phyloP scores from a whole-genome alignment of 192 early-diverging fungal species.

The Coemansia javaensis region DNA sequence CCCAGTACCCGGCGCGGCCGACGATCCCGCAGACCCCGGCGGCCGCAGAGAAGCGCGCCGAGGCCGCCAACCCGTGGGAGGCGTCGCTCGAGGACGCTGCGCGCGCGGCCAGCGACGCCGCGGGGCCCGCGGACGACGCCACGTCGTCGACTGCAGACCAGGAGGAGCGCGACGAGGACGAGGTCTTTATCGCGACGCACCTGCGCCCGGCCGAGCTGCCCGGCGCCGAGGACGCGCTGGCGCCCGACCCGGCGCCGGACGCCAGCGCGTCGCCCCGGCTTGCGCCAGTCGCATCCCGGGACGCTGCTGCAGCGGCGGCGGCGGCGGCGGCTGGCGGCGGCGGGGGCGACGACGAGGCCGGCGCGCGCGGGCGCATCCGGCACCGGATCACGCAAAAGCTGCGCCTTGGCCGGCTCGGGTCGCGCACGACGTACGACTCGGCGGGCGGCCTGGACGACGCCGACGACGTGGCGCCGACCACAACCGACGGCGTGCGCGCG shows the following conservation, averaged over 20 bases:
- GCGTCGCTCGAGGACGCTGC: too few species aligned
- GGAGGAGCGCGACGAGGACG: conserved; percentile 28
- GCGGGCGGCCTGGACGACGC: not conserved
- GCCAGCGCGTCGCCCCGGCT: too few species aligned
- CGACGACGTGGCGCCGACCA: not conserved
- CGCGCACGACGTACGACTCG: not conserved
- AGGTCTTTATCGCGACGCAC: conserved; percentile 10
- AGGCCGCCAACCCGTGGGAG: too few species aligned
- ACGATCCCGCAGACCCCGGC: conserved; percentile 13
- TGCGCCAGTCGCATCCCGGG: too few species aligned
- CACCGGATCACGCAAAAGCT: conserved; percentile 29
- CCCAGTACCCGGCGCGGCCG: conserved; percentile 17
- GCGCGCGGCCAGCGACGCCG: too few species aligned
- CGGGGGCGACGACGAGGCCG: not conserved
- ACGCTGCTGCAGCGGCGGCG: too few species aligned
- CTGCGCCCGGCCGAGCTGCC: conserved; percentile 17
- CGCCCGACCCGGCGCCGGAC: too few species aligned
- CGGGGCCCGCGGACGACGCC: too few species aligned
- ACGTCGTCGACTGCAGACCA: too few species aligned
- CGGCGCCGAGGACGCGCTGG: too few species aligned
- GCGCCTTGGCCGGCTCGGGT: conserved; percentile 16
- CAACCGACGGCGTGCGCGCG: conserved; percentile 11
- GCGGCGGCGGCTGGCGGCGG: not conserved
- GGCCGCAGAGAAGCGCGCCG: not conserved
- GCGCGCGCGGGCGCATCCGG: conserved; percentile 11